phyloP scores from a whole-genome alignment of 805 yeast genomes.

The Isabelozyma heimii region DNA sequence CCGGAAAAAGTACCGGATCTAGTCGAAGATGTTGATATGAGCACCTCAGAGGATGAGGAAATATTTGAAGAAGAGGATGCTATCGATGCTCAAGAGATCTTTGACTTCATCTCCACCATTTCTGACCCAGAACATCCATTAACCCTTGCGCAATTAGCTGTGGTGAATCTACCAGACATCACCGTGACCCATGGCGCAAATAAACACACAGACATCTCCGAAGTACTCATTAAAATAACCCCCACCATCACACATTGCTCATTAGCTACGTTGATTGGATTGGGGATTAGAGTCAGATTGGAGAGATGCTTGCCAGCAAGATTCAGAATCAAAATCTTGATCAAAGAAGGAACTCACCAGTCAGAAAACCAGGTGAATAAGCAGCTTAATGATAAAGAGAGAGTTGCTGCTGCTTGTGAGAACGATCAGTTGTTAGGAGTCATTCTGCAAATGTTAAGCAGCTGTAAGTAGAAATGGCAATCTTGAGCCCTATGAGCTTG shows the following conservation, averaged over 20 bases:
- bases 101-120: slow-evolving; percentile 78
- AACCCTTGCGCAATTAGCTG: slow-evolving; percentile 90
- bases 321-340: slow-evolving; percentile 71
- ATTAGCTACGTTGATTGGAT: slow-evolving; percentile 90
- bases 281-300: slow-evolving; percentile 88
- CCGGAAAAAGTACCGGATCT: slow-evolving; percentile 21
- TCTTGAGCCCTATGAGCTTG: not conserved
- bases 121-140: slow-evolving; percentile 98
- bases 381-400: slow-evolving; percentile 93
- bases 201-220: slow-evolving; percentile 50
- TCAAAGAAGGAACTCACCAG: slow-evolving; percentile 93
- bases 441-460: slow-evolving; percentile 87
- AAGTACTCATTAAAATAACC: slow-evolving; percentile 78
- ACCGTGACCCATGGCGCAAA: slow-evolving; percentile 56
- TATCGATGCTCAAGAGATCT: slow-evolving; percentile 87
- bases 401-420: slow-evolving; percentile 98
- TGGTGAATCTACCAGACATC: slow-evolving; percentile 83
- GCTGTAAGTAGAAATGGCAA: slow-evolving; percentile 48
- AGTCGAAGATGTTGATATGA: slow-evolving; percentile 16
- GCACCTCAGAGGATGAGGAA: slow-evolving; percentile 14
- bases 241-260: slow-evolving; percentile 99
- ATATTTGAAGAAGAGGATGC: slow-evolving; percentile 51
- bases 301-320: slow-evolving; percentile 87
- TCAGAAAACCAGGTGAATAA: slow-evolving; percentile 95
- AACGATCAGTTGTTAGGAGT: slow-evolving; percentile 88